Evolutionary conservation across 1,284 basidiomycete species (phyloP).

Genomic region (Ceratobasidium sp.): DNA sequence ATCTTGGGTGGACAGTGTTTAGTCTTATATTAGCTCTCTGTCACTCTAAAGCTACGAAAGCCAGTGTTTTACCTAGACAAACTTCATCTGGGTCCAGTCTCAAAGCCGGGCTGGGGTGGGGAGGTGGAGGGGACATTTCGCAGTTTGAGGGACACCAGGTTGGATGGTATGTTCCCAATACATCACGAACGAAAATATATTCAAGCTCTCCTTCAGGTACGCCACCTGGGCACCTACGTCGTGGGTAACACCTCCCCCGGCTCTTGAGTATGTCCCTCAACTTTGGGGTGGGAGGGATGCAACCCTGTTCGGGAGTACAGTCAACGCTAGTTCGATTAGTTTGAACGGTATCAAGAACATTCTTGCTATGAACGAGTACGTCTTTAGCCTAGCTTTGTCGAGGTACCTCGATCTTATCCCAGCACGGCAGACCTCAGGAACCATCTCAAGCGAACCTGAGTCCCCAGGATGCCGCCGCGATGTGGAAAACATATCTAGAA

Average conservation of each 20-base stretch:
- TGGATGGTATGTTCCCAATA: conserved; percentile 9
- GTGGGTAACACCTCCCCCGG: conserved; percentile 37
- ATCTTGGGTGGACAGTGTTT: background rate
- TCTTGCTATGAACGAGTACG: conserved; percentile 60
- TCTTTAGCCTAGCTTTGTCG: background rate
- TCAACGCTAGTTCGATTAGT: conserved; percentile 56
- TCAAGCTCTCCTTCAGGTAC: conserved; percentile 32
- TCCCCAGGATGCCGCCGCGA: conserved; percentile 51
- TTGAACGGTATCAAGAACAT: conserved; percentile 53
- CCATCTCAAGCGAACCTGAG: conserved; percentile 53
- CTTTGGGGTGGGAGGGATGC: conserved; percentile 59
- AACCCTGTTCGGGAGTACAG: conserved; percentile 54
- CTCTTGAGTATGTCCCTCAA: conserved; percentile 58
- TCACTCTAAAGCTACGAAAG: background rate
- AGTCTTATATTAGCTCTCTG: background rate
- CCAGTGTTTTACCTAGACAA: conserved; percentile 12
- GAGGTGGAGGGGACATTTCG: conserved; percentile 36
- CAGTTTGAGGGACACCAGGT: conserved; percentile 40
- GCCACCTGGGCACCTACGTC: conserved; percentile 46
- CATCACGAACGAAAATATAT: background rate
- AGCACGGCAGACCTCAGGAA: conserved; percentile 55
- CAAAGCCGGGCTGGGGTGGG: conserved; percentile 32
- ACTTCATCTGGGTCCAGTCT: background rate
- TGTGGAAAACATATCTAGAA: conserved; percentile 53
- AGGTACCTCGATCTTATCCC: background rate